Base-by-base conservation (phyloP, 176 grass and related monocot species). In the Saccharum officinarum region DNA sequence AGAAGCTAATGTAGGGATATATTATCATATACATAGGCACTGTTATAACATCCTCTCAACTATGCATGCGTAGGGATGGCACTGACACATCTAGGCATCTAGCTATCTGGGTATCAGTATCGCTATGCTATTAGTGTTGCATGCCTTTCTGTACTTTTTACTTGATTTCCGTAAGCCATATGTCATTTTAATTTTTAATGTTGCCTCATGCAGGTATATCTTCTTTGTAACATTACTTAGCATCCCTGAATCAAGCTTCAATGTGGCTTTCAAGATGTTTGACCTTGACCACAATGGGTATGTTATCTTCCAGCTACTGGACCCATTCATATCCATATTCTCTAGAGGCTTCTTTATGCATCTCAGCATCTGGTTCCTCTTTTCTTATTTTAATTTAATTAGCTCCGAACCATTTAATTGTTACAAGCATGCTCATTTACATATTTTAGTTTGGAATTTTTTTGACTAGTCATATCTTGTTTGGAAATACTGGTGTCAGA, bases 221-320 rank as follows among this genome's bases (percentile, higher is more conserved):
- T 98, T 98, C 84, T 95, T 98, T 73, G 91, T 98, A 81, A 98
- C 95, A 79, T 78, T 98, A 62, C 95, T 98, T 80, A 98, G 95
- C 86, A 95, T 98, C 71, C 92, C 93, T 82, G 91, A 93, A 82
- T 92, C 95, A 18, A 98, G 95, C 85, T 98, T 98, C 89, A 95
- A 84, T 52, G 80, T 95, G 59, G 93, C 95, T 90, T 98, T 98
- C 62, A 98, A 98, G 92, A 98, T 98, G 95, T 98, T 98, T 95
- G 95, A 98, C 82, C 89, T 93, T 60, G 89, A 98, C 76, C 89
- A 93, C 83, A 93, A 75, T 71, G 95, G 95, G 95, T 98, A 90
- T 22, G 80, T 72, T 67, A 40, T 67, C 45, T 70, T 78, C 41
- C 14, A 85, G n/a, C 71, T 62, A 33, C 12, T 45, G 18, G 33